Conservation (phyloP, 495 filamentous ascomycete genomes). For the Daldinia bambusicola region DNA sequence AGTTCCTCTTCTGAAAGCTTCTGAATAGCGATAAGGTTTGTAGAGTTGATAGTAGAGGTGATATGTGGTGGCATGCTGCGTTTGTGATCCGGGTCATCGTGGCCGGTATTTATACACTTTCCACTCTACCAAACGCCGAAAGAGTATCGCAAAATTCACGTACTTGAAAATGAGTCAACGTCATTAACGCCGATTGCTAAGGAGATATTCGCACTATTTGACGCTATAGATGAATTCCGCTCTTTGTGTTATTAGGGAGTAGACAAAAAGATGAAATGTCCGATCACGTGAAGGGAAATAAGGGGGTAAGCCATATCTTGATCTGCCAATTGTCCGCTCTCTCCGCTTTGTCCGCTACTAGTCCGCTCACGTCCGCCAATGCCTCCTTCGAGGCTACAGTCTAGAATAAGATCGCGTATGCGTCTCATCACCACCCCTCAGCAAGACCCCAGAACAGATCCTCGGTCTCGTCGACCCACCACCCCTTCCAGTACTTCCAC, state of each 20-base stretch:
- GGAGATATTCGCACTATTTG: neutral
- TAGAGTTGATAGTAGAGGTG: neutral
- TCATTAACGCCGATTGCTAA: neutral
- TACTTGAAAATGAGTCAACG: neutral
- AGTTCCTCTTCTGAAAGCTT: neutral
- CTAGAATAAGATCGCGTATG: neutral
- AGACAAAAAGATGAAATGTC: neutral
- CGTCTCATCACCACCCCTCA: neutral
- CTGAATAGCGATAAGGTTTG: no score
- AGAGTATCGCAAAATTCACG: neutral
- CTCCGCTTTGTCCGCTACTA: no score
- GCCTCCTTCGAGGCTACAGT: neutral
- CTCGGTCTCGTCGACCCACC: neutral
- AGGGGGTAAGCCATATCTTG: neutral
- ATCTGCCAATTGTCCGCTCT: neutral
- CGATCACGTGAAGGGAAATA: neutral
- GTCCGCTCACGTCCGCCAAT: neutral
- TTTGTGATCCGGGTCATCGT: neutral
- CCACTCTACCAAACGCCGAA: neutral
- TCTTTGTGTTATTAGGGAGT: neutral
- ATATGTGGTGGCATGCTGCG: neutral
- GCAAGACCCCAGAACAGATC: neutral
- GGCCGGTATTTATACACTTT: neutral
- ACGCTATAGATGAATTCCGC: neutral
- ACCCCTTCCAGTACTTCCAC: constrained; percentile 2